These are phyloP conservation scores for Phytophthora gonapodyides DNA, from an alignment of 352 stramenopile genomes.

Conservation along the genomic window DNA sequence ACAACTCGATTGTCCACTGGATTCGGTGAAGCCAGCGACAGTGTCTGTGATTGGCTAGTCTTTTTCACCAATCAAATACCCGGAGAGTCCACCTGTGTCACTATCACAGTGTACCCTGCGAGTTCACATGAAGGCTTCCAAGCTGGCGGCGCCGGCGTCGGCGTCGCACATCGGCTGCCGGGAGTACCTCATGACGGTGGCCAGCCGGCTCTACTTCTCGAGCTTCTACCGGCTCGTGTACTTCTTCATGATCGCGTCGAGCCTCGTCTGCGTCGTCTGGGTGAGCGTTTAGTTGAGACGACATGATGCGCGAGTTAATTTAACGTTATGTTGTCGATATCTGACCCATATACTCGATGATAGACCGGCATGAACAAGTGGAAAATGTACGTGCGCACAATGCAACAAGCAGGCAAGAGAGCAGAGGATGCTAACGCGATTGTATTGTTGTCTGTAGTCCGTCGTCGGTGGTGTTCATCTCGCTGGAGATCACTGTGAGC, in stretches of 20 bases:
- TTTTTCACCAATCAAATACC: slow-evolving; percentile 26
- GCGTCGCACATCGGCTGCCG: slow-evolving; percentile 52
- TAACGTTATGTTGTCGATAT: not conserved
- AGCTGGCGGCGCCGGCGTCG: slow-evolving; percentile 28
- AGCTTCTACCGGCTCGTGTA: slow-evolving; percentile 76
- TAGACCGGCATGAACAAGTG: slow-evolving; percentile 77
- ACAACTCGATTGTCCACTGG: slow-evolving; percentile 7
- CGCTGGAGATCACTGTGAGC: slow-evolving; percentile 78
- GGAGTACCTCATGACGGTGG: slow-evolving; percentile 76
- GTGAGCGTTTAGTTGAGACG: slow-evolving; percentile 29
- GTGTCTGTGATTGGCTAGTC: not conserved
- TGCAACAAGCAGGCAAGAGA: not conserved
- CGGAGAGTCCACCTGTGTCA: no score
- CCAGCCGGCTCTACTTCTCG: slow-evolving; percentile 86
- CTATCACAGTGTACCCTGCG: no score
- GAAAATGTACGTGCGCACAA: slow-evolving; percentile 58
- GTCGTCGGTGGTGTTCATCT: slow-evolving; percentile 79
- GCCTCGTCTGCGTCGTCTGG: slow-evolving; percentile 74
- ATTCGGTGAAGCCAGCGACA: slow-evolving; percentile 13
- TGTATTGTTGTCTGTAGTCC: slow-evolving; percentile 39
- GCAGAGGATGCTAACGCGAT: not conserved
- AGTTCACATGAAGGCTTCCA: slow-evolving; percentile 33
- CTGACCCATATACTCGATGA: not conserved
- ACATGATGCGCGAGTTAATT: not conserved
- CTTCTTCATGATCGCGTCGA: slow-evolving; percentile 80